phyloP scores from a whole-genome alignment of 73 alveolate genomes.

The Paramecium caudatum region DNA sequence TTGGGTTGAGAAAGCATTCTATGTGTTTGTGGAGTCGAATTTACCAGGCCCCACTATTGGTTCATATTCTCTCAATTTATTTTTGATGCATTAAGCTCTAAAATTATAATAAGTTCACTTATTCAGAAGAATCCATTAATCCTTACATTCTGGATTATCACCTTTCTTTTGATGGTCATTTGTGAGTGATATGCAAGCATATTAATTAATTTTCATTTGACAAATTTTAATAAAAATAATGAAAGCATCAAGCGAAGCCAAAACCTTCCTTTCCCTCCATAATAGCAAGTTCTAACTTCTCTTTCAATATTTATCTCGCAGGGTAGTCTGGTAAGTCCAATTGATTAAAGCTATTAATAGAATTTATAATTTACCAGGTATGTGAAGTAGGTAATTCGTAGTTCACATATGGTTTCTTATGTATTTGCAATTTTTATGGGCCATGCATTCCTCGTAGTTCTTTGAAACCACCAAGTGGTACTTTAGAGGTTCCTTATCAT shows the following conservation, averaged over 20 bases:
- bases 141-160: slow-evolving; percentile 32
- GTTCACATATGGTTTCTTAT: slow-evolving; percentile 78
- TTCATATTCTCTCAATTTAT: slow-evolving; percentile 18
- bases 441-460: slow-evolving; percentile 84
- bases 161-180: slow-evolving; percentile 19
- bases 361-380: slow-evolving; percentile 83
- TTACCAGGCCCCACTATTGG: slow-evolving; percentile 53
- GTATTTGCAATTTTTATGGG: slow-evolving; percentile 73
- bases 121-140: slow-evolving; percentile 10
- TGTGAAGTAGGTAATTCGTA: slow-evolving; percentile 97
- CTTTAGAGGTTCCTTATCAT: slow-evolving; percentile 92
- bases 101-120: background rate
- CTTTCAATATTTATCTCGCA: slow-evolving; percentile 93
- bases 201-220: slow-evolving; percentile 3
- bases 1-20: background rate
- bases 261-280: slow-evolving; percentile 89
- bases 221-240: too few species aligned
- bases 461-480: slow-evolving; percentile 99
- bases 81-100: slow-evolving; percentile 23
- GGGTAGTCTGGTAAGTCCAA: slow-evolving; percentile 99
- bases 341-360: slow-evolving; percentile 78
- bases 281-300: slow-evolving; percentile 80
- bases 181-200: slow-evolving; percentile 16
- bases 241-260: slow-evolving; percentile 87
- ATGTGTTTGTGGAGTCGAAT: background rate